Percentiles rank a stretch among this genome's conserved stretches.
These are phyloP conservation scores for Penicillium sp. DNA, from an alignment of 2,329 filamentous ascomycete genomes.

Conservation along the genomic window DNA sequence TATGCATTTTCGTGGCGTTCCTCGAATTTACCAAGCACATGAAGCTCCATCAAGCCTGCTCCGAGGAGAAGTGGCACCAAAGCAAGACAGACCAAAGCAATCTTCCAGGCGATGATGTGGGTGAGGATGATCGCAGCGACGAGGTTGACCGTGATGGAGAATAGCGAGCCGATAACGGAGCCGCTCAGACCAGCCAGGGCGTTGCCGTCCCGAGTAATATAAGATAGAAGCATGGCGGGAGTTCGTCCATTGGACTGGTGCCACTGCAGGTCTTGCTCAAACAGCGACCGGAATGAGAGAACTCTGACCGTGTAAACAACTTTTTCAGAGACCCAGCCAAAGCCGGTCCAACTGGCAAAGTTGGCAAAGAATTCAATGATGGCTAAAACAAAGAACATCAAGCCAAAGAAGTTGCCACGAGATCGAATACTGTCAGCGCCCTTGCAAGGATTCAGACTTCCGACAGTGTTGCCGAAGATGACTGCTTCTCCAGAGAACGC, in stretches of 20 bases:
- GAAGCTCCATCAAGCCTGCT: constrained; percentile 69
- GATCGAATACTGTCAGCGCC: constrained; percentile 50
- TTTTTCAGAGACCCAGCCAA: constrained; percentile 64
- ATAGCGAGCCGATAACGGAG: constrained; percentile 68
- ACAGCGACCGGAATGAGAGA: constrained; percentile 64
- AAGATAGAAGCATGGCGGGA: constrained; percentile 63
- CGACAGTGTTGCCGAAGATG: constrained; percentile 63
- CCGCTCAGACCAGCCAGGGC: constrained; percentile 69
- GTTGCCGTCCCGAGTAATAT: constrained; percentile 70
- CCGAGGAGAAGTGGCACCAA: constrained; percentile 69
- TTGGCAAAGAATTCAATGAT: constrained; percentile 64
- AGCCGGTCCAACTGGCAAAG: constrained; percentile 58
- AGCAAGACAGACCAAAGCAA: constrained; percentile 70
- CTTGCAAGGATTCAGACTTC: constrained; percentile 58
- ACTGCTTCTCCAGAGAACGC: constrained; percentile 60
- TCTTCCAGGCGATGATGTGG: constrained; percentile 73
- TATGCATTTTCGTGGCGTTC: constrained; percentile 55
- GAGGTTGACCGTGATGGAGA: constrained; percentile 69
- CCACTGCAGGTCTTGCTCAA: constrained; percentile 70
- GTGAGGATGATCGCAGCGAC: constrained; percentile 67
- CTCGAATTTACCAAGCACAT: constrained; percentile 61
- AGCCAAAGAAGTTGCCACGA: constrained; percentile 56
- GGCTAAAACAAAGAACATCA: constrained; percentile 63
- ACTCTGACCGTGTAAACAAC: constrained; percentile 65
- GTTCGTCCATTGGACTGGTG: constrained; percentile 66